Evolutionary conservation across 352 stramenopile genomes (phyloP), one percentile per base, ranked within the genome.

Genomic region (Globisporangium cylindrosporum): DNA sequence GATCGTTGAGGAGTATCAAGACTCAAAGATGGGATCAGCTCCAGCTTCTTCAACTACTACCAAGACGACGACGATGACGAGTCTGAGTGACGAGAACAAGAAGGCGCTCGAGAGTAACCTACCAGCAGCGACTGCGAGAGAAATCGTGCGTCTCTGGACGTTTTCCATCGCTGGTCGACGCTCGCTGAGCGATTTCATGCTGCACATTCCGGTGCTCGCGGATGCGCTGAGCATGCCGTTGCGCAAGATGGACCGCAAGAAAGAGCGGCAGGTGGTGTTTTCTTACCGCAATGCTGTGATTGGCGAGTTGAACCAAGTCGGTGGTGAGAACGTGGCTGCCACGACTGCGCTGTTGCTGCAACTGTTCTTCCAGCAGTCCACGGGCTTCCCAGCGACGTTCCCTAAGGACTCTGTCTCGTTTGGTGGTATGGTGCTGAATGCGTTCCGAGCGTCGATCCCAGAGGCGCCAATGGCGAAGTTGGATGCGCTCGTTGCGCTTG

Each of bases 181-280:
- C 9, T 90, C 84, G 25, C 58, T 94, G 4, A 64, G 59, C 20
- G 87, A 93, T 68, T 90, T 95, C 20, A 83, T 78, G 64, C 54
- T 63, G 7, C 84, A 94, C 54, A 60, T 95, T 1, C 73, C 76
- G 3, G 73, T 83, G 27, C 59, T 95, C 10, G 78, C 81, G 9
- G 74, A 86, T 8, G 80, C 77, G 14, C 54, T 95, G 70, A 89
- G 79, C 65, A 91, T 95, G 73, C 88, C 88, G 29, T 66, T 92
- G 72, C 80, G 78, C 22, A 95, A 94, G 65, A 66, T 87, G 24
- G 88, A 95, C 68, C 86, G 88, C 24, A 95, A 95, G 68, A 91
- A 91, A 59, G 86, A 95, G 74, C 81, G 84, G 8, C 82, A 92
- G 32, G 64, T 90, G 51, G 73, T 91, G 7, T 94, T 92, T 32